phyloP scores from a whole-genome alignment of 192 early-diverging fungal genomes.

The Mortierella antarctica region DNA sequence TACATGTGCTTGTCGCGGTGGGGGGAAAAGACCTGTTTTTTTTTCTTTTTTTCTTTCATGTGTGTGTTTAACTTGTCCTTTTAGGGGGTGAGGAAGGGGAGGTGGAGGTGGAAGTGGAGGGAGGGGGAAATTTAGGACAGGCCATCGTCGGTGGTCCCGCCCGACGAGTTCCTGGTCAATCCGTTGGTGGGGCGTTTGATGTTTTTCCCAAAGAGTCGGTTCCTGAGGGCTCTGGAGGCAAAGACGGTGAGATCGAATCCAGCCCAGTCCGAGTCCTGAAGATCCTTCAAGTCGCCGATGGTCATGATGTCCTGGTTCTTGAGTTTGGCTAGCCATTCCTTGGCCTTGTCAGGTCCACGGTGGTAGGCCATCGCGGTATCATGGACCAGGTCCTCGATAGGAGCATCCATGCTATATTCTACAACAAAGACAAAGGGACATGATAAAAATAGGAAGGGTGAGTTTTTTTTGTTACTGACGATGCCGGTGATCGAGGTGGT shows the following conservation, averaged over 20 bases:
- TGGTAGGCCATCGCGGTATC: constrained; percentile 75
- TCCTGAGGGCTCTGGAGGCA: constrained; percentile 65
- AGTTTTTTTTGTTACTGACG: neutral
- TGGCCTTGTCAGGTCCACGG: constrained; percentile 74
- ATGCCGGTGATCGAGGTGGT: neutral
- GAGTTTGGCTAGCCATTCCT: constrained; percentile 75
- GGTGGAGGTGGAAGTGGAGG: neutral
- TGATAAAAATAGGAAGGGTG: neutral
- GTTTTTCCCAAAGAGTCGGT: constrained; percentile 60
- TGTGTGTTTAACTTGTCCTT: neutral
- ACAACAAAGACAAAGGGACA: neutral
- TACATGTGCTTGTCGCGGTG: too few species aligned
- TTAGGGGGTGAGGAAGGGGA: neutral
- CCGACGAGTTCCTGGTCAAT: constrained; percentile 18
- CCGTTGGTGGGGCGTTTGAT: neutral
- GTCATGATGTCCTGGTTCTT: constrained; percentile 83
- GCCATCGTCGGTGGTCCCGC: constrained; percentile 22
- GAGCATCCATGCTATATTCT: constrained; percentile 69
- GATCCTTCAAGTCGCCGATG: constrained; percentile 77
- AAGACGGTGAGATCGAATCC: constrained; percentile 69
- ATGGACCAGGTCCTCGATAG: constrained; percentile 77
- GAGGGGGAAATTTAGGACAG: constrained; percentile 1
- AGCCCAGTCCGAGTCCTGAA: constrained; percentile 81
- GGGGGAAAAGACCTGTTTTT: too few species aligned
- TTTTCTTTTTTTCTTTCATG: too few species aligned